Percentiles rank a stretch among this genome's conserved stretches.
Evolutionary conservation across 1,139 yeast genomes (phyloP).

Genomic region (Magnusiomyces paraingens): DNA sequence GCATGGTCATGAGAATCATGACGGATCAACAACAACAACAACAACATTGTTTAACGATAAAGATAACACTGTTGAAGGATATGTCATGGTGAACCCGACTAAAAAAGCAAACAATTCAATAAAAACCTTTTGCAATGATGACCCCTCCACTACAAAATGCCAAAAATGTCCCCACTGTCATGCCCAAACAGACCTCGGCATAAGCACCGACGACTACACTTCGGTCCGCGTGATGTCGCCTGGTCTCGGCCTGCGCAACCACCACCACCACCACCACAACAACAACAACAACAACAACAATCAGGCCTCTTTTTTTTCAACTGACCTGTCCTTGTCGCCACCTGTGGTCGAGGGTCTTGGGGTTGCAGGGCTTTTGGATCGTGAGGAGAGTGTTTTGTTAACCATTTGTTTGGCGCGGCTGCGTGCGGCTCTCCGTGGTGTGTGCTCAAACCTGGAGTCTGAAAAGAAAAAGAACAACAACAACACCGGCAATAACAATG

Average conservation of each 20-base stretch:
- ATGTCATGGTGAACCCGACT: constrained; percentile 1
- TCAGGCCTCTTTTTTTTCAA: no score
- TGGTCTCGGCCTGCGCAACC: background rate
- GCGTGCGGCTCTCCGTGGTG: constrained; percentile 4
- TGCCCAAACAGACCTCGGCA: background rate
- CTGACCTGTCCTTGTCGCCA: background rate
- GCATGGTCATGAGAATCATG: background rate
- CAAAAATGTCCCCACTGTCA: background rate
- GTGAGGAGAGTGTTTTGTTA: background rate
- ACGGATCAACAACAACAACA: background rate
- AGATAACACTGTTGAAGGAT: background rate
- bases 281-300: no score
- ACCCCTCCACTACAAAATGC: no score
- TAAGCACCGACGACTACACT: background rate
- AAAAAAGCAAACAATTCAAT: no score
- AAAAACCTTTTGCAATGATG: no score
- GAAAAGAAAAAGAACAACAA: background rate
- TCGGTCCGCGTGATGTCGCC: background rate
- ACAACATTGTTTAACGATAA: background rate
- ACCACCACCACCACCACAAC: no score
- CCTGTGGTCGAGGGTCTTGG: background rate
- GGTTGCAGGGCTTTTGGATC: background rate
- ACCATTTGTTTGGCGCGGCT: constrained; percentile 2
- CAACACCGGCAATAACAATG: background rate
- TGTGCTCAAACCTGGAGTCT: background rate